A percentile compares a stretch with the other conserved stretches of the same genome.
These are phyloP conservation scores for Didymellaceae sp. DNA, from an alignment of 2,329 filamentous ascomycete genomes.

Conservation along the genomic window DNA sequence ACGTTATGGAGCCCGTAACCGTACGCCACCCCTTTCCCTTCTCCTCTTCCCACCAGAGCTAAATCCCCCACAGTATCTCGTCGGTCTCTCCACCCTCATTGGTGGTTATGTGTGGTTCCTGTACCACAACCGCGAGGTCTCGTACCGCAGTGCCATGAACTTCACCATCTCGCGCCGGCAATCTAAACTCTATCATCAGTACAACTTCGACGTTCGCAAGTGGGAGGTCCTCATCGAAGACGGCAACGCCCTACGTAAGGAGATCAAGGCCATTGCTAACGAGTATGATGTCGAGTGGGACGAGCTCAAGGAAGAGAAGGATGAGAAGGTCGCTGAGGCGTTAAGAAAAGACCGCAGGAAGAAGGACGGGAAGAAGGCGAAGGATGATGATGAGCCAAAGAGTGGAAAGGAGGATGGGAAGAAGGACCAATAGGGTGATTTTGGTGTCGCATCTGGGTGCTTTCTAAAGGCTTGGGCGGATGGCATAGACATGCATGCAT, in stretches of 20 bases:
- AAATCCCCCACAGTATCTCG: slow-evolving; percentile 65
- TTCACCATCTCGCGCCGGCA: slow-evolving; percentile 83
- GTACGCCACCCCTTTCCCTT: slow-evolving; percentile 36
- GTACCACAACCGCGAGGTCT: slow-evolving; percentile 88
- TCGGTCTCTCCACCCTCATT: slow-evolving; percentile 84
- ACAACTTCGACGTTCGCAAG: slow-evolving; percentile 74
- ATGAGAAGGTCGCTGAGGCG: slow-evolving; percentile 63
- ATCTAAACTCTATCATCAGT: slow-evolving; percentile 73
- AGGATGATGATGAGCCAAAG: slow-evolving; percentile 31
- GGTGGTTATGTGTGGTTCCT: slow-evolving; percentile 93
- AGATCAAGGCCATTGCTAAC: slow-evolving; percentile 79
- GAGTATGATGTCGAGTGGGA: slow-evolving; percentile 95
- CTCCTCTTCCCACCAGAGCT: background rate
- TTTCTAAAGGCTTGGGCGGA: background rate
- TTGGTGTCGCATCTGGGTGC: too few species aligned
- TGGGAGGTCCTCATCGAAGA: slow-evolving; percentile 85
- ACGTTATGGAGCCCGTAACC: slow-evolving; percentile 87
- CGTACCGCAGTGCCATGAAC: slow-evolving; percentile 85
- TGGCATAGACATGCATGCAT: background rate
- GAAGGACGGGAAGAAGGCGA: slow-evolving; percentile 47
- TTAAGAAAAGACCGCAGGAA: slow-evolving; percentile 57
- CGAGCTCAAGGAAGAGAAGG: slow-evolving; percentile 74
- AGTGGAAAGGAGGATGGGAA: slow-evolving; percentile 9
- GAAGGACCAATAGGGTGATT: background rate
- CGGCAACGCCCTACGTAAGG: slow-evolving; percentile 75